Conservation (phyloP, 2,329 filamentous ascomycete genomes). For the Verticillium tricorpus region DNA sequence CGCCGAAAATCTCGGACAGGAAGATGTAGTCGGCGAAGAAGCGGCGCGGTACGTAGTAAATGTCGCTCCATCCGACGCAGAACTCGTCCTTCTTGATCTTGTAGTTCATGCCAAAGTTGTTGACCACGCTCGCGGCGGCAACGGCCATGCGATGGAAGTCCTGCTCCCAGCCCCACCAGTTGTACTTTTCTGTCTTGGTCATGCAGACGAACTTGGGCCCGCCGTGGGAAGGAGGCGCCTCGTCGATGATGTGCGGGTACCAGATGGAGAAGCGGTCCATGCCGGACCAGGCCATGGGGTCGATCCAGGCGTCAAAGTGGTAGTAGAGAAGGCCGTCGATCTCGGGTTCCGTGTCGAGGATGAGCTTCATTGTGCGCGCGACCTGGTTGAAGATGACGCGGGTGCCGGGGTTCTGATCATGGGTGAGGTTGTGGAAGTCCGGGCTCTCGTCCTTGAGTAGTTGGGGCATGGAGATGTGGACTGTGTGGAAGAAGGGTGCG, state of each 20-base stretch:
- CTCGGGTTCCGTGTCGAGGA: constrained; percentile 21
- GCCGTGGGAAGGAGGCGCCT: constrained; percentile 11
- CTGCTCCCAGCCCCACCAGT: constrained; percentile 17
- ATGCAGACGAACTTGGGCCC: constrained; percentile 17
- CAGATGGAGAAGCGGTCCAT: constrained; percentile 22
- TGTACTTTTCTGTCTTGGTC: constrained; percentile 13
- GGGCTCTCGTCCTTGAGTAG: constrained; percentile 10
- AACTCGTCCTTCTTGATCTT: constrained; percentile 18
- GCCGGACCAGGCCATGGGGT: constrained; percentile 20
- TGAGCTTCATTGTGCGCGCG: constrained; percentile 22
- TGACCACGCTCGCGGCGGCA: constrained; percentile 11
- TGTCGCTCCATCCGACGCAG: constrained; percentile 27
- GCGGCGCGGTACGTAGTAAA: constrained; percentile 26
- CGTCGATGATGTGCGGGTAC: constrained; percentile 17
- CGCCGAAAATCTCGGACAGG: constrained; percentile 19
- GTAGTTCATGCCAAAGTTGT: constrained; percentile 17
- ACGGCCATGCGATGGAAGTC: constrained; percentile 14
- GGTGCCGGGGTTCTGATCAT: constrained; percentile 18
- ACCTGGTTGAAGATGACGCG: constrained; percentile 18
- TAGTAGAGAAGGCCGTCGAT: constrained; percentile 25
- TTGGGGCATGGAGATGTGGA: constrained; percentile 22
- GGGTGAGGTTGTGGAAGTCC: constrained; percentile 19
- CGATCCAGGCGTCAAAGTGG: constrained; percentile 28
- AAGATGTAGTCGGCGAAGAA: constrained; percentile 26
- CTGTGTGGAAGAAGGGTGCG: constrained; percentile 22